Conservation (phyloP, 2,329 filamentous ascomycete genomes). For the Colletotrichum sidae region DNA sequence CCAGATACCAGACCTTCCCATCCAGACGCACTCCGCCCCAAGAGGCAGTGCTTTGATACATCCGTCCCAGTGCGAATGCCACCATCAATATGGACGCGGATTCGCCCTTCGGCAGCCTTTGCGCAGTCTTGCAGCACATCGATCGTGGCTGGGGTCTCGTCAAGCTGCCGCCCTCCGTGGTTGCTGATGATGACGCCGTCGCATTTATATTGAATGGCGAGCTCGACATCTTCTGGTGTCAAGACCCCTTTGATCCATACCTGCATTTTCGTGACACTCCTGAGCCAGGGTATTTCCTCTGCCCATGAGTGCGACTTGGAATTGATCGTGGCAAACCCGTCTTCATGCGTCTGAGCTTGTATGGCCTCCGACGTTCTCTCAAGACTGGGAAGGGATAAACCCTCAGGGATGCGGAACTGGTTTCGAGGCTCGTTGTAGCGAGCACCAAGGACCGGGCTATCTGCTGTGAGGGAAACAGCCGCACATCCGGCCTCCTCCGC, state of each 20-base stretch:
- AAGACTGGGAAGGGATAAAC: slow-evolving; percentile 31
- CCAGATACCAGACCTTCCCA: slow-evolving; percentile 1
- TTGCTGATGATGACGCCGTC: slow-evolving; percentile 58
- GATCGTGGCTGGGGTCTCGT: slow-evolving; percentile 56
- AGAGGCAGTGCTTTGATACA: slow-evolving; percentile 14
- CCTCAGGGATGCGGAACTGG: slow-evolving; percentile 49
- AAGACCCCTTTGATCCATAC: slow-evolving; percentile 60
- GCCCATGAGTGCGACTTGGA: slow-evolving; percentile 55
- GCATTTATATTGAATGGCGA: slow-evolving; percentile 50
- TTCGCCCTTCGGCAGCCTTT: slow-evolving; percentile 53
- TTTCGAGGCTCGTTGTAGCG: too few species aligned
- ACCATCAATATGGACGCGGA: background rate
- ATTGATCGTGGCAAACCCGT: slow-evolving; percentile 38
- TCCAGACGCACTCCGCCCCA: slow-evolving; percentile 1
- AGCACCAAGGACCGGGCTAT: slow-evolving; percentile 60
- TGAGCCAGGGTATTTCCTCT: slow-evolving; percentile 62
- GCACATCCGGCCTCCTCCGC: slow-evolving; percentile 42
- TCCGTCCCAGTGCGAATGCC: background rate
- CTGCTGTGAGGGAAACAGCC: slow-evolving; percentile 43
- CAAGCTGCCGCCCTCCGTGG: slow-evolving; percentile 60
- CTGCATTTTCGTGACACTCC: slow-evolving; percentile 59
- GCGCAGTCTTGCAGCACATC: slow-evolving; percentile 57
- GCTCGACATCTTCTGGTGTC: slow-evolving; percentile 52
- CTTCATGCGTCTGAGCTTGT: slow-evolving; percentile 15
- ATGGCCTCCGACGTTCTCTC: slow-evolving; percentile 30